phyloP scores from a whole-genome alignment of 768 basidiomycete genomes.

The Termitomyces sp. region DNA sequence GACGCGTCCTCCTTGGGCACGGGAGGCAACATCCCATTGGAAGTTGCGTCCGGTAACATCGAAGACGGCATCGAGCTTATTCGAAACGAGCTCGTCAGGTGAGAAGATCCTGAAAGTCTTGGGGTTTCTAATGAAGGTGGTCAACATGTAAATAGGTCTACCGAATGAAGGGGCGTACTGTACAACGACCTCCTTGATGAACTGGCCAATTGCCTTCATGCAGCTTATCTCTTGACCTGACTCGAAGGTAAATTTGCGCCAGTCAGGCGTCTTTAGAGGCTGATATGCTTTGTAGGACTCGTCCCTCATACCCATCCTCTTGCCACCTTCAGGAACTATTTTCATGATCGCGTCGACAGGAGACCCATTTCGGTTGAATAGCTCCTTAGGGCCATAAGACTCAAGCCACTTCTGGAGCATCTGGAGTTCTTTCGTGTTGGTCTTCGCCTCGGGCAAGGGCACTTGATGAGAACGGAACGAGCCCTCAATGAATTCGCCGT shows the following conservation, averaged over 20 bases:
- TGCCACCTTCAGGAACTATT: constrained; percentile 53
- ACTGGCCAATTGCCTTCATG: constrained; percentile 68
- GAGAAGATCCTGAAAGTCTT: constrained; percentile 84
- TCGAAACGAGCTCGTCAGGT: constrained; percentile 84
- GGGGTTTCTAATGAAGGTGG: constrained; percentile 53
- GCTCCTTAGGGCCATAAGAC: constrained; percentile 65
- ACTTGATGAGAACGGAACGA: constrained; percentile 89
- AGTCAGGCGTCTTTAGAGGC: constrained; percentile 64
- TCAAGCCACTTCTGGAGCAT: constrained; percentile 70
- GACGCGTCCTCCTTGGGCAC: constrained; percentile 75
- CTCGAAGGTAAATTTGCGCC: constrained; percentile 50
- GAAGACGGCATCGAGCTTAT: constrained; percentile 83
- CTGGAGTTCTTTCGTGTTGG: constrained; percentile 56
- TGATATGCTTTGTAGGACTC: constrained; percentile 63
- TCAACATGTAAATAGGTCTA: neutral
- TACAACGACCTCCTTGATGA: constrained; percentile 54
- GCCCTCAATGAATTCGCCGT: constrained; percentile 75
- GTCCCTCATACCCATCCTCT: constrained; percentile 67
- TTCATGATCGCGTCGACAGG: constrained; percentile 56
- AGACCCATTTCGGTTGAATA: constrained; percentile 56
- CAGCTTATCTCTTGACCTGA: constrained; percentile 65
- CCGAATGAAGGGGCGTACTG: constrained; percentile 33
- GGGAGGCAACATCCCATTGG: constrained; percentile 76
- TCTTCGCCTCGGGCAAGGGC: constrained; percentile 73
- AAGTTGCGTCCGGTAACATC: constrained; percentile 69